Base-by-base conservation (phyloP, 768 basidiomycete genomes). In the Rhodotorula paludigena region DNA sequence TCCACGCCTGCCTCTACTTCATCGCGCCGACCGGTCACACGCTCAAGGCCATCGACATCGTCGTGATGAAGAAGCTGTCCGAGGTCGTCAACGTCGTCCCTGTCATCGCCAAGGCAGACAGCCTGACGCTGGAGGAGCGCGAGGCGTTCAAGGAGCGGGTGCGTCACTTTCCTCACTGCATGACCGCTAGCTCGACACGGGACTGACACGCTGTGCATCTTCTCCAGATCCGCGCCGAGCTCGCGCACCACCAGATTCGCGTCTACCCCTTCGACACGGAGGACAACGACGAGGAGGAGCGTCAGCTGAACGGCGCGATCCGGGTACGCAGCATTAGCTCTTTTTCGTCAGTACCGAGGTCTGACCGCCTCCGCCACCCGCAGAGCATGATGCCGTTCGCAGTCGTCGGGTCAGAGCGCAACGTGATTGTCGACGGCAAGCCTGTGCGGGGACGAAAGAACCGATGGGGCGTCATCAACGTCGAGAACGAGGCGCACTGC, bases 41-140 rank as follows among this genome's bases (percentile, higher is more conserved):
- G 8, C 85, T 99, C 63, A 90, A 93, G 68, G 87, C 96, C 38
- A 92, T 99, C 76, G 94, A 99, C 75, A 88, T 98, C 53, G 92
- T 92, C 76, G 96, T 99, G 72, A 92, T 99, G 87, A 96, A 97
- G 84, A 97, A 97, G 82, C 83, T 99, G 68, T 89, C 89, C 78
- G 96, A 98, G 78, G 94, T 98, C 49, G 96, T 97, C 79, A 99
- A 99, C 75, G 94, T 99, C 59, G 93, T 99, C 14, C 94, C 94
- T n/a, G 89, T 99, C 68, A 97, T 99, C 76, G 94, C 96, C 74
- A 99, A 99, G 84, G 84, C 89, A 38, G 94, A 99, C 80, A 88
- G 86, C 71, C 83, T 99, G 82, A 97, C 93, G 4, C 78, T 90
- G 64, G 93, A 96, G 72, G 94, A 99, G 83, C 82, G 92, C 74